phyloP scores from a whole-genome alignment of 2,329 filamentous ascomycete genomes.

The Ophiocordyceps australis region DNA sequence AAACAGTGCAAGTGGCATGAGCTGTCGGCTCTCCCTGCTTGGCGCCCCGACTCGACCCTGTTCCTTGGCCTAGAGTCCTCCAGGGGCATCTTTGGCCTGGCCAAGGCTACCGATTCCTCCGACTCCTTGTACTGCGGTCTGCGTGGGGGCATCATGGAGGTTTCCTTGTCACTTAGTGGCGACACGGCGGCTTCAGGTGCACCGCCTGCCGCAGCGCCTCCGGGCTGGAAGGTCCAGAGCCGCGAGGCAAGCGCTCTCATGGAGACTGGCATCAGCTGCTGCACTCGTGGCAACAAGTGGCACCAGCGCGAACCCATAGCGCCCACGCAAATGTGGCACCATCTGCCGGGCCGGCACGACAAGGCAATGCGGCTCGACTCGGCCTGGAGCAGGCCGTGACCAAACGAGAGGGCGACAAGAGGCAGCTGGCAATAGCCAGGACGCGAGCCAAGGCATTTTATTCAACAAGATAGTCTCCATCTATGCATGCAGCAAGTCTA shows the following conservation, averaged over 20 bases:
- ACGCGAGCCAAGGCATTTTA: too few relatives aligned
- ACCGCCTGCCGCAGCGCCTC: constrained; percentile 5
- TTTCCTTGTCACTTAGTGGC: constrained; percentile 11
- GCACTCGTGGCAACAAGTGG: too few relatives aligned
- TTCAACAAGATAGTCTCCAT: too few relatives aligned
- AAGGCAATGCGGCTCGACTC: too few relatives aligned
- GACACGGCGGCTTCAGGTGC: constrained; percentile 4
- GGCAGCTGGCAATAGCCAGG: too few relatives aligned
- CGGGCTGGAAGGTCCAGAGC: constrained; percentile 10
- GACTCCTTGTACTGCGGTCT: constrained; percentile 30
- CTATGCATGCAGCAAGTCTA: too few relatives aligned
- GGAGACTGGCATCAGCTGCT: constrained; percentile 13
- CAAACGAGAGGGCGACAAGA: too few relatives aligned
- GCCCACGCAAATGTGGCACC: too few relatives aligned
- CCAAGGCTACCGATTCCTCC: constrained; percentile 25
- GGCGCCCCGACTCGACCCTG: constrained; percentile 29
- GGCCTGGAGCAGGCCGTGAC: too few relatives aligned
- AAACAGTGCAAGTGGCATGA: constrained; percentile 27
- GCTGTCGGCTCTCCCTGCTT: constrained; percentile 20
- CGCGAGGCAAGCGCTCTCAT: constrained; percentile 4
- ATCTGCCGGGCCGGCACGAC: too few relatives aligned
- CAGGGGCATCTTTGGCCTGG: constrained; percentile 24
- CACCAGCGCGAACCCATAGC: too few relatives aligned
- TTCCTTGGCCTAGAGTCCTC: constrained; percentile 18
- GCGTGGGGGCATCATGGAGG: constrained; percentile 26